phyloP scores from a whole-genome alignment of 1,139 yeast genomes.

The Taphrina communis region DNA sequence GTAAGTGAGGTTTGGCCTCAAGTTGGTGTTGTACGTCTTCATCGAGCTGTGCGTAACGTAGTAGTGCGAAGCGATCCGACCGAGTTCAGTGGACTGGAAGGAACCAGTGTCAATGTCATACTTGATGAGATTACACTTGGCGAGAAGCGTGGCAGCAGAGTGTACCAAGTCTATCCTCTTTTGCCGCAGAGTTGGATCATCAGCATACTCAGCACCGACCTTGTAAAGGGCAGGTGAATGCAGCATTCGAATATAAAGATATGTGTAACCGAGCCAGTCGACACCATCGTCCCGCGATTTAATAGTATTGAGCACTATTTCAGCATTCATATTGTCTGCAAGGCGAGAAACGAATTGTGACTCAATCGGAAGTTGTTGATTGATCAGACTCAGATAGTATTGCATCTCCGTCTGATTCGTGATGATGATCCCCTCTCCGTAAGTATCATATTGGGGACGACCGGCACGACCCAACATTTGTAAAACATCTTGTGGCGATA shows the following conservation, averaged over 20 bases:
- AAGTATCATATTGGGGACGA: slow-evolving; percentile 88
- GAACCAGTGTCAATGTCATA: slow-evolving; percentile 62
- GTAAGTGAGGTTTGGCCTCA: slow-evolving; percentile 66
- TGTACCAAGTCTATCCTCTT: slow-evolving; percentile 74
- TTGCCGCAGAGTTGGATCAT: slow-evolving; percentile 58
- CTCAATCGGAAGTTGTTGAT: slow-evolving; percentile 91
- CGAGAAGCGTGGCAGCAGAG: slow-evolving; percentile 70
- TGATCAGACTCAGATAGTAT: slow-evolving; percentile 83
- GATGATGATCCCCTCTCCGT: slow-evolving; percentile 93
- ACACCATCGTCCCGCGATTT: slow-evolving; percentile 68
- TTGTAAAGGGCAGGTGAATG: slow-evolving; percentile 74
- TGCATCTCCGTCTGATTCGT: slow-evolving; percentile 86
- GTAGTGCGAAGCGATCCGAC: slow-evolving; percentile 83
- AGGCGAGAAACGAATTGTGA: slow-evolving; percentile 77
- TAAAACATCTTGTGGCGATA: slow-evolving; percentile 90
- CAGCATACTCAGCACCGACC: slow-evolving; percentile 69
- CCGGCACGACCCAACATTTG: slow-evolving; percentile 98
- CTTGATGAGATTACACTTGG: slow-evolving; percentile 59
- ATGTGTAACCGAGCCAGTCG: slow-evolving; percentile 79
- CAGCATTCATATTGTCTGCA: slow-evolving; percentile 84
- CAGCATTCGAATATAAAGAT: slow-evolving; percentile 79
- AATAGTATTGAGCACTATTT: slow-evolving; percentile 75
- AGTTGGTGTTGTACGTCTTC: slow-evolving; percentile 61
- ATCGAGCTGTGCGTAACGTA: slow-evolving; percentile 80
- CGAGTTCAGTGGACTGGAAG: slow-evolving; percentile 72